Base-by-base conservation (phyloP, 2,329 filamentous ascomycete genomes). In the Colletotrichum caudatum region DNA sequence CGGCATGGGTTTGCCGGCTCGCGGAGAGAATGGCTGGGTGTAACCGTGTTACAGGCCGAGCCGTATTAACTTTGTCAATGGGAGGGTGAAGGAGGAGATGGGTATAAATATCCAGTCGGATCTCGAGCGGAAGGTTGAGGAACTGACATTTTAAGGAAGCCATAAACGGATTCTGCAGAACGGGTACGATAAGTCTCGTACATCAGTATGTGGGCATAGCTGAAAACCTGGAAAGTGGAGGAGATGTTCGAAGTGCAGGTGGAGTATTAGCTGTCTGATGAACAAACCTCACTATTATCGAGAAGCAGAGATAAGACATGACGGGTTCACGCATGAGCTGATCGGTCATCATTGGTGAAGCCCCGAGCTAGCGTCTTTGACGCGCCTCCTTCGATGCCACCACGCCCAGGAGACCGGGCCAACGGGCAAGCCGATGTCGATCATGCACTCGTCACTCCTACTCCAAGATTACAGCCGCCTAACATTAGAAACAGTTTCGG, bases 101-200 rank as follows among this genome's bases (percentile, higher is more conserved):
- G 29, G 76, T 69, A 78, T 85, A 86, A 73, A 86, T 83, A 66
- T 85, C 80, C 68, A 85, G 80, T 50, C 84, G 84, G 74, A 86
- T 79, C 75, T 86, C 84, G 59, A 82, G 74, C 44, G 84, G 84
- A 33, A 86, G 80, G 64, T 78, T 78, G 50, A 86, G 79, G 73
- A 86, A 77, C 6, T 72, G 50, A 48, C 48, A 69, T 37, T 12
- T 56, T 51, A 58, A 18, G 12, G 58, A 35, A 18, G 35, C 39
- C 51, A 57, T 9, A 20, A 1, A 54, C 39, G 12, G 18, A 1
- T 9, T 26, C 3, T 35, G 20, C 23, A 44, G n/a, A 16, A 7
- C 50, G 46, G 23, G 12, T 33, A 48, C 16, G 8, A 20, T 29
- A 37, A 14, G 48, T 6, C 12, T 26, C 18, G 35, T 63, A 18